Evolutionary conservation across 2,329 filamentous ascomycete species (phyloP).

Genomic region (Fusarium virguliforme): DNA sequence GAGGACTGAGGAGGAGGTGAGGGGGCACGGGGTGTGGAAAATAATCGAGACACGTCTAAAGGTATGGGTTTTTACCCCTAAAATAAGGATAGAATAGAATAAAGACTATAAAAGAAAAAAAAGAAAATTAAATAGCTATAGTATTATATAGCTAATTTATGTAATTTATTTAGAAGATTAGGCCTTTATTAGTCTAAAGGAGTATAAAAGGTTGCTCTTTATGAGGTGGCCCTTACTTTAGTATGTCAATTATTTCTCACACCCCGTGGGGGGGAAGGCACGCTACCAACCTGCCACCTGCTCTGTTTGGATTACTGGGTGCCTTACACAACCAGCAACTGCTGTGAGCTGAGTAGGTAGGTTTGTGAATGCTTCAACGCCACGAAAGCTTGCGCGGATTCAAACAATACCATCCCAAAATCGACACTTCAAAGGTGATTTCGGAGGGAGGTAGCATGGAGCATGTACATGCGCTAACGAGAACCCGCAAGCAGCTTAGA

Average conservation of each 20-base stretch:
- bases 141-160: too few species aligned
- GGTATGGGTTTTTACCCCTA: too few species aligned
- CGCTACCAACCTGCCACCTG: constrained; percentile 13
- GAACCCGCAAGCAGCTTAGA: constrained; percentile 5
- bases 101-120: too few species aligned
- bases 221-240: too few species aligned
- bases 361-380: neutral
- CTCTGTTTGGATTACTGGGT: neutral
- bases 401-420: constrained; percentile 10
- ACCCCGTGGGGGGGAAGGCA: constrained; percentile 2
- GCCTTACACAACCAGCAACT: constrained; percentile 2
- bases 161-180: too few species aligned
- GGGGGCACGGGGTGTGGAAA: too few species aligned
- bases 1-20: constrained; percentile 21
- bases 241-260: too few species aligned
- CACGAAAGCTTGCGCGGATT: neutral
- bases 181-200: too few species aligned
- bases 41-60: too few species aligned
- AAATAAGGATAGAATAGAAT: too few species aligned
- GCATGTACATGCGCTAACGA: constrained; percentile 17
- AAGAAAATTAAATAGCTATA: too few species aligned
- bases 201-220: too few species aligned
- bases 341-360: neutral
- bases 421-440: constrained; percentile 12
- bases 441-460: constrained; percentile 20